Evolutionary conservation across 2,329 filamentous ascomycete genomes (phyloP).

Genomic region (Pseudopyricularia cyperi): DNA sequence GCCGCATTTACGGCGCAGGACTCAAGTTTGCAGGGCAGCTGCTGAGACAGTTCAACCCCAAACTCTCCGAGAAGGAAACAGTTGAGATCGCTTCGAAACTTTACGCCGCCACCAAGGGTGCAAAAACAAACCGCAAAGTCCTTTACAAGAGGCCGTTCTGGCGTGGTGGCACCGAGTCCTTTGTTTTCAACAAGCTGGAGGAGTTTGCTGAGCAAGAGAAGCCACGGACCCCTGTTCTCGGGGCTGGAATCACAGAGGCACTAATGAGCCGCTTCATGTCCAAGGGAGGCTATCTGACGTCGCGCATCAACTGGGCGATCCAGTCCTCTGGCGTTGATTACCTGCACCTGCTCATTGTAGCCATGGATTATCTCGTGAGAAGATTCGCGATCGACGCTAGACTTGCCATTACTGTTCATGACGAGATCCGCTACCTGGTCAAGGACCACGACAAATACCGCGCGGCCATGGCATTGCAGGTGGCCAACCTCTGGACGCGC

Average conservation of each 20-base stretch:
- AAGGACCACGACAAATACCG: slow-evolving; percentile 76
- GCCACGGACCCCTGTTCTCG: slow-evolving; percentile 82
- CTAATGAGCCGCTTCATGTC: slow-evolving; percentile 78
- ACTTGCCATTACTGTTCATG: slow-evolving; percentile 86
- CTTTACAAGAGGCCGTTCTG: slow-evolving; percentile 72
- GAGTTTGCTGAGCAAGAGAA: slow-evolving; percentile 93
- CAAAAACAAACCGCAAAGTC: slow-evolving; percentile 62
- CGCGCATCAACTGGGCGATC: slow-evolving; percentile 97
- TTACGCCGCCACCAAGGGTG: slow-evolving; percentile 82
- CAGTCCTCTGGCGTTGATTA: slow-evolving; percentile 97
- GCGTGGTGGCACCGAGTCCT: slow-evolving; percentile 91
- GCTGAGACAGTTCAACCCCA: slow-evolving; percentile 85
- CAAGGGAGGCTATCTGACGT: slow-evolving; percentile 87
- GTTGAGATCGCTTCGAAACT: slow-evolving; percentile 62
- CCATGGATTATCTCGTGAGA: slow-evolving; percentile 86
- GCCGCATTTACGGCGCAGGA: slow-evolving; percentile 95
- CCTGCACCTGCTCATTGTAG: slow-evolving; percentile 80
- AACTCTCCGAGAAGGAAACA: slow-evolving; percentile 67
- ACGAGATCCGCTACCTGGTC: slow-evolving; percentile 92
- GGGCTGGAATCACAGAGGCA: slow-evolving; percentile 91
- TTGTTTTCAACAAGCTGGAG: slow-evolving; percentile 96
- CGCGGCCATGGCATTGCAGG: slow-evolving; percentile 81
- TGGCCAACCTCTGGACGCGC: slow-evolving; percentile 91
- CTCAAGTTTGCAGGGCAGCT: slow-evolving; percentile 85
- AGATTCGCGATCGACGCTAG: slow-evolving; percentile 78